Conservation (phyloP, 2,329 filamentous ascomycete genomes). For the Penicillium expansum region DNA sequence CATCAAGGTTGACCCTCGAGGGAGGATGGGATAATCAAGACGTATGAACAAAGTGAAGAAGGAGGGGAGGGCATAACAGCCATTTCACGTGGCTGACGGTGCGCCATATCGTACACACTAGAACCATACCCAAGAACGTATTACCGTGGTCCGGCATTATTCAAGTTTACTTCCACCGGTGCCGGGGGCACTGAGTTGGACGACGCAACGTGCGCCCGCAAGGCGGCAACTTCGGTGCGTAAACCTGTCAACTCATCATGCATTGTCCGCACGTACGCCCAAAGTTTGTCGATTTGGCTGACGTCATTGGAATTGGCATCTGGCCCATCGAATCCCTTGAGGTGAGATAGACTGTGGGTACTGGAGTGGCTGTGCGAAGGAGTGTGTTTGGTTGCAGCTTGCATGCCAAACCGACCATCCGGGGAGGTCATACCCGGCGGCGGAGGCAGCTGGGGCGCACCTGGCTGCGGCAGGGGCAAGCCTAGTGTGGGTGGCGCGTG, state of each 20-base stretch:
- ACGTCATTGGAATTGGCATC: conserved; percentile 27
- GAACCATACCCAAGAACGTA: background rate
- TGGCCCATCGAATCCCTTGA: conserved; percentile 28
- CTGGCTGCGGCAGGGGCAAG: conserved; percentile 39
- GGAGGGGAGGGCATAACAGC: background rate
- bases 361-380: conserved; percentile 36
- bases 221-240: conserved; percentile 41
- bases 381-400: conserved; percentile 38
- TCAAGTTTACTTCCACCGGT: conserved; percentile 18
- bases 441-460: conserved; percentile 44
- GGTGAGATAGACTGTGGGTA: conserved; percentile 31
- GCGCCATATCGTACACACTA: conserved; percentile 23
- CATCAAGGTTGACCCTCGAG: conserved; percentile 13
- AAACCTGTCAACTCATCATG: conserved; percentile 43
- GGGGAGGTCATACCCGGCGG: conserved; percentile 43
- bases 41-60: conserved; percentile 20
- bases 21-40: conserved; percentile 9
- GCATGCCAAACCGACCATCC: conserved; percentile 45
- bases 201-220: conserved; percentile 42
- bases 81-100: background rate
- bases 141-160: conserved; percentile 17
- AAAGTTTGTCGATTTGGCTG: conserved; percentile 37
- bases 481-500: conserved; percentile 29
- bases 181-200: conserved; percentile 22
- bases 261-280: conserved; percentile 45